A percentile compares a stretch with the other conserved stretches of the same genome.
Evolutionary conservation across 768 basidiomycete genomes (phyloP).

Genomic region (Fomitopsis pulvina): DNA sequence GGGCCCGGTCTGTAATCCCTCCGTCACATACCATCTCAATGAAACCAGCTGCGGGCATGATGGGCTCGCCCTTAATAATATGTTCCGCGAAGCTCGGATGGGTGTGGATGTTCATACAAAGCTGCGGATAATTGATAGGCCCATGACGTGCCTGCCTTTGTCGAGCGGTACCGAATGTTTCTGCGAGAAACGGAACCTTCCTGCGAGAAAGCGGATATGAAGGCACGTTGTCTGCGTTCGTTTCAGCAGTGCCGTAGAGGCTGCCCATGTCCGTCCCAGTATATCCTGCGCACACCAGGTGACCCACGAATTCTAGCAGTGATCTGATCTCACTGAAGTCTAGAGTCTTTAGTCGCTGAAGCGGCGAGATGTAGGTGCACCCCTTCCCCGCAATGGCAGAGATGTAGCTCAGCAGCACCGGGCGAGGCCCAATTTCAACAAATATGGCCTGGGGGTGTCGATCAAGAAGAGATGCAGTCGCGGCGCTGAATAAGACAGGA

Average conservation of each 20-base stretch:
- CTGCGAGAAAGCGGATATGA: slow-evolving; percentile 28
- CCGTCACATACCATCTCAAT: slow-evolving; percentile 31
- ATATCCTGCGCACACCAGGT: slow-evolving; percentile 22
- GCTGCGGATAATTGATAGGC: slow-evolving; percentile 29
- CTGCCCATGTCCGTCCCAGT: slow-evolving; percentile 27
- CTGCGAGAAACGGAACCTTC: slow-evolving; percentile 17
- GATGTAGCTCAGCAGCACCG: slow-evolving; percentile 30
- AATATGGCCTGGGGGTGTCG: slow-evolving; percentile 22
- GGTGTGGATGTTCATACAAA: slow-evolving; percentile 31
- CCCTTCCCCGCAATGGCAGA: slow-evolving; percentile 13
- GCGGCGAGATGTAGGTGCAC: slow-evolving; percentile 19
- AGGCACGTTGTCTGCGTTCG: background rate
- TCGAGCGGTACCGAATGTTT: slow-evolving; percentile 8
- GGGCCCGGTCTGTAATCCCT: slow-evolving; percentile 6
- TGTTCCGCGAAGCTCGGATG: slow-evolving; percentile 39
- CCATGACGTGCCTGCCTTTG: slow-evolving; percentile 24
- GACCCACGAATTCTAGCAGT: slow-evolving; percentile 24
- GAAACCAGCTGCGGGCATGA: slow-evolving; percentile 41
- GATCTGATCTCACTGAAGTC: slow-evolving; percentile 5
- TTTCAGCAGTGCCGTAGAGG: slow-evolving; percentile 18
- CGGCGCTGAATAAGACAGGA: slow-evolving; percentile 31
- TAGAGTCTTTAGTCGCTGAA: slow-evolving; percentile 22
- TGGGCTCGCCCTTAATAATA: slow-evolving; percentile 36
- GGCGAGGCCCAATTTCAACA: slow-evolving; percentile 35
- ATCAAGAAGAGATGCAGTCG: slow-evolving; percentile 15